Conservation (phyloP, 2,329 filamentous ascomycete species). For the Sporothrix dimorphospora region DNA sequence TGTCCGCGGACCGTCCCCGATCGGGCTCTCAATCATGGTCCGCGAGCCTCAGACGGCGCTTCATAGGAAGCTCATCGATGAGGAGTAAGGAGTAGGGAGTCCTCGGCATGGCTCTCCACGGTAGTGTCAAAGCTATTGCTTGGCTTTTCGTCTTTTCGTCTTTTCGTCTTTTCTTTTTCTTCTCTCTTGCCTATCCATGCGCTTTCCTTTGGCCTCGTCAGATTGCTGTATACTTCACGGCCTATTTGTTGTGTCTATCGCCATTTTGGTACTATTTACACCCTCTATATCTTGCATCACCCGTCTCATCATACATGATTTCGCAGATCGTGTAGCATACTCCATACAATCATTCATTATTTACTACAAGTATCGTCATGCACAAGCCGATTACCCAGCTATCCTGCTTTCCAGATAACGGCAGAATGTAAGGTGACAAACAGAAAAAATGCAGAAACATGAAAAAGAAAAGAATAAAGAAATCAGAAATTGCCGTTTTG, state of each 20-base stretch:
- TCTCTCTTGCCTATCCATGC: background rate
- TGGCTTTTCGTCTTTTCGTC: background rate
- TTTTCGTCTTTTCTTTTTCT: background rate
- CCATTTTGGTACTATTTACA: background rate
- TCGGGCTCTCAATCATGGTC: conserved; percentile 80
- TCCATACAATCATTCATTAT: conserved; percentile 19
- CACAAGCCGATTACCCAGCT: background rate
- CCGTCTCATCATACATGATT: background rate
- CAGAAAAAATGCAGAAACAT: background rate
- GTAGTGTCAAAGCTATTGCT: background rate
- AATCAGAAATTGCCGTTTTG: conserved; percentile 7
- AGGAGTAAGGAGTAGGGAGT: conserved; percentile 7
- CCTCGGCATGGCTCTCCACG: background rate
- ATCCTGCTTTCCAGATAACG: background rate
- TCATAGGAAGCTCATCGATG: conserved; percentile 30
- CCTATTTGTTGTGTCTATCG: background rate
- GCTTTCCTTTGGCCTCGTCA: background rate
- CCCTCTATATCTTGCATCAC: background rate
- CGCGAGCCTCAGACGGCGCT: conserved; percentile 61
- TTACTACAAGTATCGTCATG: background rate
- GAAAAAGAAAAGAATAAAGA: background rate
- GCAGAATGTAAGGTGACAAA: background rate
- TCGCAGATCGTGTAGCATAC: conserved; percentile 7
- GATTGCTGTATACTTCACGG: conserved; percentile 4
- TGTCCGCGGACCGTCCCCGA: conserved; percentile 58